phyloP scores from a whole-genome alignment of 345 rosid genomes.

The Pseudoturritis turrita region DNA sequence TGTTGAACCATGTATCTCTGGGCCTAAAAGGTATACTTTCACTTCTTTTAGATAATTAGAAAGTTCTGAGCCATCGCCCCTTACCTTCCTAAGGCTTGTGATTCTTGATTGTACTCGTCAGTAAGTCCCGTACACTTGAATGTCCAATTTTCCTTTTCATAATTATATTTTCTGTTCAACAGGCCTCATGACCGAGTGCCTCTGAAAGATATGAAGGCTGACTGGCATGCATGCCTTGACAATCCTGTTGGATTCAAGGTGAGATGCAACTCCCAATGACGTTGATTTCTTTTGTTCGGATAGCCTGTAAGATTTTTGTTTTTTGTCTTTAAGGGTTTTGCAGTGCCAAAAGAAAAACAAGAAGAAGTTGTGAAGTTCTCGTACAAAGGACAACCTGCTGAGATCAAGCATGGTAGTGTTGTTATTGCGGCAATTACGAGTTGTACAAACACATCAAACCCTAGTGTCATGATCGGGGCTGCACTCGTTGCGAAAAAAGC shows the following conservation, averaged over 20 bases:
- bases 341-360: constrained; percentile 61
- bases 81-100: neutral
- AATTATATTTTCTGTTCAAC: neutral
- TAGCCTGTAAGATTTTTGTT: neutral
- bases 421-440: constrained; percentile 84
- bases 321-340: constrained; percentile 55
- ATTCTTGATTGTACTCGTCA: neutral
- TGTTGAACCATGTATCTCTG: constrained; percentile 84
- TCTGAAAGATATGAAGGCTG: constrained; percentile 77
- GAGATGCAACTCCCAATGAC: constrained; percentile 14
- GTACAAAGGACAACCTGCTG: constrained; percentile 58
- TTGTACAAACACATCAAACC: constrained; percentile 78
- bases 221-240: constrained; percentile 86
- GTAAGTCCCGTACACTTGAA: neutral
- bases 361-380: constrained; percentile 53
- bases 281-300: neutral
- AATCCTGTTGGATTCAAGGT: constrained; percentile 81
- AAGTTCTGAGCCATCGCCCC: neutral
- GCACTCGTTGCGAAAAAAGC: constrained; percentile 81
- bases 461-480: constrained; percentile 84
- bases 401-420: constrained; percentile 69
- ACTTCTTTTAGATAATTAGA: neutral
- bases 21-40: constrained; percentile 69
- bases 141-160: neutral
- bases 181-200: constrained; percentile 85